phyloP scores from a whole-genome alignment of 2,329 filamentous ascomycete genomes.

The Helotiales sp. region DNA sequence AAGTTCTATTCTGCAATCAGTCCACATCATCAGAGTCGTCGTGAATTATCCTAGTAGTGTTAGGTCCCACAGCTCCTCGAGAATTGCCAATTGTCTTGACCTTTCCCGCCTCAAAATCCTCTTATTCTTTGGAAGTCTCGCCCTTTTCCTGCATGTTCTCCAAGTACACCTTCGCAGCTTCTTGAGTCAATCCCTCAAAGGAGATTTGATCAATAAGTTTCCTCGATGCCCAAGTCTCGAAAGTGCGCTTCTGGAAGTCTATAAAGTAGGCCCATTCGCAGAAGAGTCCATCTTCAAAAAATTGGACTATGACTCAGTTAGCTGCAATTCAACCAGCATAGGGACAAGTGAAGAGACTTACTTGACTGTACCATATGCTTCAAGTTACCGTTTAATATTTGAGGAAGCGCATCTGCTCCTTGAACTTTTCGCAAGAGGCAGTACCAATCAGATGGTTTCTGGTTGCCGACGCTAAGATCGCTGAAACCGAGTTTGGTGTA shows the following conservation, averaged over 20 bases:
- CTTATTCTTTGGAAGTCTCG: neutral
- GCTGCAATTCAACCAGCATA: neutral
- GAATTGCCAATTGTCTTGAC: too few species aligned
- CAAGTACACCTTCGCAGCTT: neutral
- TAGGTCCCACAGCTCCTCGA: too few species aligned
- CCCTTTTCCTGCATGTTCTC: neutral
- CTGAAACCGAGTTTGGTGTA: neutral
- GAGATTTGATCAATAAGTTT: neutral
- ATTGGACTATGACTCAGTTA: neutral
- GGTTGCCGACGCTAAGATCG: neutral
- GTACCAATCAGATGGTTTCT: constrained; percentile 4
- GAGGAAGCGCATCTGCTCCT: constrained; percentile 3
- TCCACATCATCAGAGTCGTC: too few species aligned
- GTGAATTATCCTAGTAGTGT: too few species aligned
- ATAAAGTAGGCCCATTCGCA: constrained; percentile 6
- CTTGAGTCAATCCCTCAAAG: constrained; percentile 3
- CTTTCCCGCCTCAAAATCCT: neutral
- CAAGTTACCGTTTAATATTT: constrained; percentile 13
- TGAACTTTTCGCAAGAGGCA: constrained; percentile 8
- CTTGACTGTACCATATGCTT: constrained; percentile 10
- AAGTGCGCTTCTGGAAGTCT: constrained; percentile 4
- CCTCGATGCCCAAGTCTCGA: neutral
- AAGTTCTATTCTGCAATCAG: too few species aligned
- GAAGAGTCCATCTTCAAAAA: neutral
- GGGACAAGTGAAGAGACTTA: neutral